Evolutionary conservation across 176 grass and related monocot species (phyloP).

Genomic region (Carex parvula): DNA sequence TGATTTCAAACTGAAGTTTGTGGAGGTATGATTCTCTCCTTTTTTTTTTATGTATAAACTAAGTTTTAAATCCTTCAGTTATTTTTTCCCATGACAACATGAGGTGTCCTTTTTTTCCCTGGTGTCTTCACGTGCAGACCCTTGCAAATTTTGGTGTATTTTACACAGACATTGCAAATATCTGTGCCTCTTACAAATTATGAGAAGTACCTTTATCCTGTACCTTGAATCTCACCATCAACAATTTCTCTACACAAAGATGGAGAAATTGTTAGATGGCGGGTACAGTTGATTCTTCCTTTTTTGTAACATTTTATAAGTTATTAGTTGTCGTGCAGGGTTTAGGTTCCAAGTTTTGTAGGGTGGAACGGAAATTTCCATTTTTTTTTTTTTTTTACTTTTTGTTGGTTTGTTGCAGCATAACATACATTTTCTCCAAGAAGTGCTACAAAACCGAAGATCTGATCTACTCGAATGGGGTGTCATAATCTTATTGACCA

Average conservation of each 20-base stretch:
- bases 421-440: conserved; percentile 94
- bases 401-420: conserved; percentile 56
- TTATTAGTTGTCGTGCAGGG: background rate
- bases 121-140: background rate
- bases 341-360: background rate
- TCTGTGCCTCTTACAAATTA: background rate
- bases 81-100: background rate
- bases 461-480: conserved; percentile 84
- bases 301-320: background rate
- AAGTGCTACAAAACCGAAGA: conserved; percentile 84
- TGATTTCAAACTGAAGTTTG: conserved; percentile 94
- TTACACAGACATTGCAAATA: background rate
- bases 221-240: background rate
- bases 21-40: conserved; percentile 52
- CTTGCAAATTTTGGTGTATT: background rate
- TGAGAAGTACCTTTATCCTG: background rate
- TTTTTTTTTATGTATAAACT: conserved; percentile 7
- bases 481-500: conserved; percentile 64
- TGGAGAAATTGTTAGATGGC: background rate
- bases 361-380: background rate
- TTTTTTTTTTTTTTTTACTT: conserved; percentile 18
- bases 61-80: background rate
- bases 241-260: background rate
- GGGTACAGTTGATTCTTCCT: background rate
- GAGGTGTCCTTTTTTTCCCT: background rate